A percentile compares a stretch with the other conserved stretches of the same genome.
Conservation (phyloP, 2,329 filamentous ascomycete genomes). For the Microthyrium microscopicum region DNA sequence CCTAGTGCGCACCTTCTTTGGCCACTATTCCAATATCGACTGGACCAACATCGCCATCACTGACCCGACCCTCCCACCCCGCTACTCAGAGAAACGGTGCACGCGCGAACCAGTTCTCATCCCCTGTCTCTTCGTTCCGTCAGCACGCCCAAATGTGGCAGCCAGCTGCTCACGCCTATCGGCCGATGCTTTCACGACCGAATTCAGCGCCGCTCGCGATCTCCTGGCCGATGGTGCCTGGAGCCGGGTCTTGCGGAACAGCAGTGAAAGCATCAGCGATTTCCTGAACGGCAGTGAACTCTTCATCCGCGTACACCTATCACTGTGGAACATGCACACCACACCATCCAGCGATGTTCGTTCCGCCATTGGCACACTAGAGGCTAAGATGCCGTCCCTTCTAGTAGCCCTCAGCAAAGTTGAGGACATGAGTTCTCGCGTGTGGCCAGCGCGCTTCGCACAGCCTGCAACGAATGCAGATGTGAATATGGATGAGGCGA, state of each 20-base stretch:
- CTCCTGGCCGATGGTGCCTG: neutral
- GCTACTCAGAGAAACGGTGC: conserved; percentile 24
- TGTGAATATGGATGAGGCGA: neutral
- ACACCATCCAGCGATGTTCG: neutral
- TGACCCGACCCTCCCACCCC: conserved; percentile 38
- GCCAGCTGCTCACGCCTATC: conserved; percentile 1
- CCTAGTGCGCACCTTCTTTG: conserved; percentile 43
- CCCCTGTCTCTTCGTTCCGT: conserved; percentile 44
- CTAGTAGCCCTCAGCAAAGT: neutral
- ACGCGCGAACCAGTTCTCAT: conserved; percentile 45
- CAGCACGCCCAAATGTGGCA: conserved; percentile 18
- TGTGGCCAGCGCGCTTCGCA: neutral
- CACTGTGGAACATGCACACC: neutral
- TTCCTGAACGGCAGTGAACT: neutral
- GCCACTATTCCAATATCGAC: conserved; percentile 43
- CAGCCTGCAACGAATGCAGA: neutral
- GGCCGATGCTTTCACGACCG: neutral
- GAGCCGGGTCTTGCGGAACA: neutral
- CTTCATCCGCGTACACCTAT: neutral
- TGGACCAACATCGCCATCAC: conserved; percentile 39
- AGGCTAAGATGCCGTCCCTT: neutral
- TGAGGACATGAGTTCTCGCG: neutral
- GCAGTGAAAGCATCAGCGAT: neutral
- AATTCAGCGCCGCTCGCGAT: neutral
- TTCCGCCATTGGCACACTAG: neutral